phyloP scores from a whole-genome alignment of 257 asterid species.

The Verbena officinalis region DNA sequence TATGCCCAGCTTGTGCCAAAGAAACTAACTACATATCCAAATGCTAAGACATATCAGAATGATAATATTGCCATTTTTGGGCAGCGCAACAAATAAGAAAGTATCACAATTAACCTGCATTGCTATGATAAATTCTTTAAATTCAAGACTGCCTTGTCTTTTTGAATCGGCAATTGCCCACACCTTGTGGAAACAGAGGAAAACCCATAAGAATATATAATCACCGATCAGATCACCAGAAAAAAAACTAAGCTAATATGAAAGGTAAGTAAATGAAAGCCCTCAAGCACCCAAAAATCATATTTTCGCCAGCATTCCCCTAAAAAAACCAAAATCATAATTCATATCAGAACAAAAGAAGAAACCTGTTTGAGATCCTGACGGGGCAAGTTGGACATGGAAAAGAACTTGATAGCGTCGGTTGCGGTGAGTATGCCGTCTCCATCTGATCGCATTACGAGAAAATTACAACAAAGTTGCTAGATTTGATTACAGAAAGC shows the following conservation, averaged over 20 bases:
- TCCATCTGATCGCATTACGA: constrained; percentile 50
- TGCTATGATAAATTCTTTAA: constrained; percentile 65
- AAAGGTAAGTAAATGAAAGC: constrained; percentile 2
- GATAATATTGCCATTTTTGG: constrained; percentile 8
- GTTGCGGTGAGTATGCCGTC: constrained; percentile 78
- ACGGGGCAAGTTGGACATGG: constrained; percentile 70
- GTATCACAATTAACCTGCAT: constrained; percentile 69
- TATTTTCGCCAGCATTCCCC: not conserved
- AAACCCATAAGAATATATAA: not conserved
- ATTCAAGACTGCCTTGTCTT: constrained; percentile 79
- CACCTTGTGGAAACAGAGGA: constrained; percentile 38
- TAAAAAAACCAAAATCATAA: not conserved
- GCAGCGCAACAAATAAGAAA: constrained; percentile 10
- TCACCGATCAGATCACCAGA: constrained; percentile 13
- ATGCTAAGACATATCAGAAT: constrained; percentile 24
- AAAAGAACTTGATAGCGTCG: constrained; percentile 76
- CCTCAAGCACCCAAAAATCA: not conserved
- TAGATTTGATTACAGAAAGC: not conserved
- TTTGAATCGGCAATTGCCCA: constrained; percentile 91
- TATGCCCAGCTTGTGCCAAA: constrained; percentile 76
- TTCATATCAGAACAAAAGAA: not conserved
- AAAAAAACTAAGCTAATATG: not conserved
- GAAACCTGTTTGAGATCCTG: constrained; percentile 79
- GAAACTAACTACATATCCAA: constrained; percentile 56
- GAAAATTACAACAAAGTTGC: constrained; percentile 1